Evolutionary conservation across 164 flowering plant genomes (phyloP), one percentile per base, ranked within the genome.

Genomic region (Nymphaea thermarum): DNA sequence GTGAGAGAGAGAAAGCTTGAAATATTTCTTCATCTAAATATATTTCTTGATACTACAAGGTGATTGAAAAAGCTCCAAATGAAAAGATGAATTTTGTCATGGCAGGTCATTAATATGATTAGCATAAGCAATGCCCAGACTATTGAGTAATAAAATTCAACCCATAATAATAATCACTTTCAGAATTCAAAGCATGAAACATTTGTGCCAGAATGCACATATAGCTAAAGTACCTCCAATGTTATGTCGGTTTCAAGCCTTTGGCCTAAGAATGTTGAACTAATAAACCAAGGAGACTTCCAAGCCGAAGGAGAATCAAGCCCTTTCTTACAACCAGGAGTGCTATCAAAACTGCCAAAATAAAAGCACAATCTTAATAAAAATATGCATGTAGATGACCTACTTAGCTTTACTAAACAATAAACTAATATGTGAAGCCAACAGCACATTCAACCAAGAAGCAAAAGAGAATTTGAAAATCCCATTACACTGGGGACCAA

Each of bases 201-300:
- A 8, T 10, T 51, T 8, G 57, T 51, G 14, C 57, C 8, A 10
- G 14, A 51, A 51, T 8, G 60, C 12, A 43, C 3, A 67, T 2
- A 44, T 51, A 2, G 5, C 7, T 18, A 43, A 17, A 41, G 14
- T 77, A 93, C 98, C 96, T 93, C 97, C 66, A 91, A 78, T 36
- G 90, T 73, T 68, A 89, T 78, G 11, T 93, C 97, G 68, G 91
- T 82, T 64, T 86, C 88, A 71, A 88, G 78, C 73, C 82, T 83
- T 43, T 94, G 86, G 45, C 94, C 92, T 60, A 85, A 81, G 57
- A 51, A 51, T 15, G 14, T 51, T 3, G 57, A 51, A 51, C 57
- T 86, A 43, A 88, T 72, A 66, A 84, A 86, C 97, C 96, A 89
- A 75, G 99, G 99, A 6, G 99, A 95, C 74, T 87, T 92, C 97